Evolutionary conservation across 1,284 basidiomycete genomes (phyloP), one percentile per base, ranked within the genome.

Genomic region (Irpex lacteus): DNA sequence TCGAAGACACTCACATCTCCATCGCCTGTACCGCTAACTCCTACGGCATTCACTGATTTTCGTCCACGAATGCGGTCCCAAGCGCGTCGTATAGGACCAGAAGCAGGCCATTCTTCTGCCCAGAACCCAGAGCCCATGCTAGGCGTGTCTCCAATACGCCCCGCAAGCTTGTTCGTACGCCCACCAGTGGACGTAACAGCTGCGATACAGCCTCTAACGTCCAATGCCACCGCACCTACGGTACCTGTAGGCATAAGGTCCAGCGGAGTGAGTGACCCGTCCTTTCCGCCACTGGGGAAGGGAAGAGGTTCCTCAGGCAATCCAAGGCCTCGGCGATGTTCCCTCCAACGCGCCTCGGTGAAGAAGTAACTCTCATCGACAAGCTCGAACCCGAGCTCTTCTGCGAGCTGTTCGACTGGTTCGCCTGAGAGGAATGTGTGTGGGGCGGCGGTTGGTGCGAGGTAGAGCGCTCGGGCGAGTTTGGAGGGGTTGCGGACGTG

Each of bases 151-250:
- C 92, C 92, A 32, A 94, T 81, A 7, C 92, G 82, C 3, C 92
- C 92, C 5, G 88, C 89, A 15, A 92, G 80, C 73, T 95, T 94
- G 76, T 95, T 94, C 36, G 92, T 94, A 59, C 80, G 80, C 0
- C 92, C 93, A 32, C 92, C 93, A 0, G 92, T 95, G 0, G 90
- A 92, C 1, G 92, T 95, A 8, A 89, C 80, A 4, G 82, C 77
- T 0, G 87, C 85, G 60, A 94, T 87, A 70, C 90, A 90, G 0
- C 92, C 92, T 26, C 85, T 78, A 2, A 81, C 71, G 72, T 95
- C 92, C 36, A 94, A 77, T 1, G 91, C 92, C 13, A 94, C 91
- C 0, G 92, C 93, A 21, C 92, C 92, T 2, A 95, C 91, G 0
- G 92, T 94, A 2, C 92, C 93, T 52, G 78, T 89, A 1, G 92